Percentiles rank a stretch among this genome's conserved stretches.
Conservation (phyloP, 164 flowering plant genomes). For the Vitis cinerea region DNA sequence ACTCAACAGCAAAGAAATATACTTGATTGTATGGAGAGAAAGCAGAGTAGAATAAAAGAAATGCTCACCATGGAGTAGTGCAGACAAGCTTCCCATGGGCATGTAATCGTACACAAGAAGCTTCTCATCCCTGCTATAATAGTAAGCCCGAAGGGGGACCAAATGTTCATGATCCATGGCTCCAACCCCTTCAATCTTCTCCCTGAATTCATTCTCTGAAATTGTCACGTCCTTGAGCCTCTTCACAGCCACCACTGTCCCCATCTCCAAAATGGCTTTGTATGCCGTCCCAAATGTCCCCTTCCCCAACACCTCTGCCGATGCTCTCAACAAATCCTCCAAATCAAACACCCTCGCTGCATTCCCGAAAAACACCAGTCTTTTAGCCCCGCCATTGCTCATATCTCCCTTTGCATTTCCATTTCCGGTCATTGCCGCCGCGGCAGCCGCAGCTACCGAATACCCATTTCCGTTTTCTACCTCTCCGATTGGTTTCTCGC, state of each 20-base stretch:
- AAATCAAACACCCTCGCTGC: slow-evolving; percentile 42
- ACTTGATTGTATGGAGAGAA: neutral
- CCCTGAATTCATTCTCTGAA: slow-evolving; percentile 68
- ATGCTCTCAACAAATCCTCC: slow-evolving; percentile 66
- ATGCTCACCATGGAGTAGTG: slow-evolving; percentile 72
- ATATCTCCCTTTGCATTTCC: slow-evolving; percentile 18
- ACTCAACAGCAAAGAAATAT: neutral
- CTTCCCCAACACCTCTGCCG: slow-evolving; percentile 87
- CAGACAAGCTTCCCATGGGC: slow-evolving; percentile 81
- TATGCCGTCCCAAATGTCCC: slow-evolving; percentile 91
- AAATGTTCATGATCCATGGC: slow-evolving; percentile 70
- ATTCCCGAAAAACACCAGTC: slow-evolving; percentile 51
- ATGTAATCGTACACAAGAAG: slow-evolving; percentile 86
- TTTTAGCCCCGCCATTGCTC: slow-evolving; percentile 24
- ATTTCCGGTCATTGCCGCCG: slow-evolving; percentile 30
- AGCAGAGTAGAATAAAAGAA: neutral
- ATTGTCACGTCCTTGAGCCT: slow-evolving; percentile 79
- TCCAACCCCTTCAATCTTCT: slow-evolving; percentile 76
- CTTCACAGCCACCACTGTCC: slow-evolving; percentile 82
- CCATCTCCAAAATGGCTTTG: slow-evolving; percentile 76
- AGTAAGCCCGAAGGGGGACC: slow-evolving; percentile 81
- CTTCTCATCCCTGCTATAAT: slow-evolving; percentile 86
- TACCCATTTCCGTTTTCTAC: slow-evolving; percentile 28
- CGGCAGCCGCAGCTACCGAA: slow-evolving; percentile 42
- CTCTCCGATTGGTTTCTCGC: slow-evolving; percentile 26